Evolutionary conservation across 192 early-diverging fungal species (phyloP), one percentile per base, ranked within the genome.

Genomic region (Coemansia sp.): DNA sequence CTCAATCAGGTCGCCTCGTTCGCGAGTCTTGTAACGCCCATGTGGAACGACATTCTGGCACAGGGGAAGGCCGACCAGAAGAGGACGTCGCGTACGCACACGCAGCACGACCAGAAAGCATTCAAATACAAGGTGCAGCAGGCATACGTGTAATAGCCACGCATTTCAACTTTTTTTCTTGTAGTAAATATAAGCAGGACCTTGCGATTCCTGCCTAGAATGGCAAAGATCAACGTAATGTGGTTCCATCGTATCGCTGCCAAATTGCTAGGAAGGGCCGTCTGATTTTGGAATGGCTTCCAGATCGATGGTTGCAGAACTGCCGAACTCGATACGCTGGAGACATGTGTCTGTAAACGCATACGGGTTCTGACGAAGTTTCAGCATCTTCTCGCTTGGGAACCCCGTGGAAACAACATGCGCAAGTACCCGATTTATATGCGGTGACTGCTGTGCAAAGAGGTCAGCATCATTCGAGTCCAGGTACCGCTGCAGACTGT

Each of bases 271-370:
- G 32, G 32, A 32, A 4, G 46, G 11, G n/a, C 5, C n/a, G 5
- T 48, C 5, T n/a, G 46, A 14, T 48, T 48, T n/a, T 48, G 46
- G 5, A 11, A 48, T 14, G 2, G 46, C 11, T 38, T 56, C 32
- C n/a, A 56, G 19, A 17, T 44, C 14, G 64, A 19, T 32, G 40
- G 57, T 7, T 22, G 17, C 8, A 2, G 55, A 6, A 44, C 44
- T 22, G 17, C 12, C n/a, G 7, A 41, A 32, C 38, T 59, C 38
- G 40, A 76, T 16, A 25, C 22, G 50, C 56, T 76, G 74, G 25
- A 82, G 32, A 39, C 79, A 76, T 7, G 71, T 82, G 16, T 82
- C 74, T 1, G 74, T 68, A 58, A 82, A 76, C 3, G 79, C 79
- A 19, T 71, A 82, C 6, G 79, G 79, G 19, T 61, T 49, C 43